A percentile compares a stretch with the other conserved stretches of the same genome.
Conservation (phyloP, 2,329 filamentous ascomycete species). For the Aureobasidium pullulans region DNA sequence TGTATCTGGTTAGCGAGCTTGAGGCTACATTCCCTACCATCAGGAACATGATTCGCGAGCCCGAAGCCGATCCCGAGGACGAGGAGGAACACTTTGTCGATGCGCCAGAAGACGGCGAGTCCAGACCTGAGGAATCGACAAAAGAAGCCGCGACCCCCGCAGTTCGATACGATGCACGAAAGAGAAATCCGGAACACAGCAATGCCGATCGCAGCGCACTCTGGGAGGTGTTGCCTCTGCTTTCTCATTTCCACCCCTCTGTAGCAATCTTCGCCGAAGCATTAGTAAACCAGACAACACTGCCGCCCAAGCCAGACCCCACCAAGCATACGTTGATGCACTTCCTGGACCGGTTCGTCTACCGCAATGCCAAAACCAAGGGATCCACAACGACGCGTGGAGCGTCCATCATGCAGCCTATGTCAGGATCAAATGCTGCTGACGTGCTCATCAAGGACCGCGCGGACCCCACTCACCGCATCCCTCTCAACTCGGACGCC, state of each 20-base stretch:
- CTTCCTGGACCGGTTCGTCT: constrained; percentile 98
- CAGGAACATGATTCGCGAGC: constrained; percentile 67
- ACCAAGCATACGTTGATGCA: constrained; percentile 85
- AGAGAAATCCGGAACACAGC: constrained; percentile 84
- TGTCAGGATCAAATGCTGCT: constrained; percentile 55
- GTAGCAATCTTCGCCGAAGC: constrained; percentile 75
- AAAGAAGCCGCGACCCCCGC: constrained; percentile 21
- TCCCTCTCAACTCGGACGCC: constrained; percentile 71
- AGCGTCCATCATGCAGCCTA: constrained; percentile 92
- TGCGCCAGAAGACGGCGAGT: constrained; percentile 49
- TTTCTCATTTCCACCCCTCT: constrained; percentile 85
- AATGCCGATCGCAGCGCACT: constrained; percentile 89
- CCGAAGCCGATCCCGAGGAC: constrained; percentile 70
- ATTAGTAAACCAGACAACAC: constrained; percentile 60
- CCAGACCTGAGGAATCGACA: constrained; percentile 16
- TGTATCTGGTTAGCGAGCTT: constrained; percentile 81
- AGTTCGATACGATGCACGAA: constrained; percentile 69
- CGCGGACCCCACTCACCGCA: constrained; percentile 51
- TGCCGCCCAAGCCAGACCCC: constrained; percentile 83
- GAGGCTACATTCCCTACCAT: constrained; percentile 73
- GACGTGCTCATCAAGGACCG: constrained; percentile 56
- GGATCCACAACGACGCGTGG: constrained; percentile 56
- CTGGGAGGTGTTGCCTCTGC: constrained; percentile 81
- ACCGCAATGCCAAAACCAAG: constrained; percentile 77
- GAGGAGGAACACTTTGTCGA: constrained; percentile 64